phyloP scores from a whole-genome alignment of 2,329 filamentous ascomycete species.

The Clarireedia paspali region DNA sequence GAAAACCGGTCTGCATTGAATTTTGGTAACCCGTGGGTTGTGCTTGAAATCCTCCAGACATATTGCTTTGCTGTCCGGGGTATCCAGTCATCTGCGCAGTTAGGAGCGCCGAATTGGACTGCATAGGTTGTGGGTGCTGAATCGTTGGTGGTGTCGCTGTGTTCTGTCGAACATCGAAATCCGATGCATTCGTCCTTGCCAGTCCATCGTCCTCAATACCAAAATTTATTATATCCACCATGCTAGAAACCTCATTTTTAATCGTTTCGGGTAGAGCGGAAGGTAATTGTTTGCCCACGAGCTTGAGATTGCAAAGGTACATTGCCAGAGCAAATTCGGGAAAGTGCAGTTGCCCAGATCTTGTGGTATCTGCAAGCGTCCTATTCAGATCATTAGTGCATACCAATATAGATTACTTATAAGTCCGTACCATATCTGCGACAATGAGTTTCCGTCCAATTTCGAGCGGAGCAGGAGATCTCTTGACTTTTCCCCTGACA shows the following conservation, averaged over 20 bases:
- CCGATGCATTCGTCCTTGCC: slow-evolving; percentile 57
- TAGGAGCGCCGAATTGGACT: slow-evolving; percentile 60
- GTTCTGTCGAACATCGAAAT: slow-evolving; percentile 45
- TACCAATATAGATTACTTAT: slow-evolving; percentile 6
- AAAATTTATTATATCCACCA: slow-evolving; percentile 99
- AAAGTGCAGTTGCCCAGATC: slow-evolving; percentile 91
- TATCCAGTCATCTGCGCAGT: slow-evolving; percentile 64
- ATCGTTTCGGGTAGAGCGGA: slow-evolving; percentile 70
- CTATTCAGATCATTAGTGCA: slow-evolving; percentile 36
- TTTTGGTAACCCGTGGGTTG: slow-evolving; percentile 38
- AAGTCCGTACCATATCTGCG: slow-evolving; percentile 75
- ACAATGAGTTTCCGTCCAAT: slow-evolving; percentile 77
- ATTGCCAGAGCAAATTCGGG: slow-evolving; percentile 96
- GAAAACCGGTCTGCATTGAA: slow-evolving; percentile 46
- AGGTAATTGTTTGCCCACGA: slow-evolving; percentile 80
- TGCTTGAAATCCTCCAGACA: slow-evolving; percentile 34
- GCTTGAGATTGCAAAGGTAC: slow-evolving; percentile 93
- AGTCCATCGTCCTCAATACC: slow-evolving; percentile 68
- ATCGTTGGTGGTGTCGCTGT: slow-evolving; percentile 42
- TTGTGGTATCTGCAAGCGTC: slow-evolving; percentile 91
- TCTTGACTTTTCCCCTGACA: slow-evolving; percentile 87
- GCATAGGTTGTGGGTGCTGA: slow-evolving; percentile 66
- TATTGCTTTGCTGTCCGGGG: slow-evolving; percentile 42
- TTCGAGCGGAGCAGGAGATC: slow-evolving; percentile 85
- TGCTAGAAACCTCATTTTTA: slow-evolving; percentile 95